Conservation (phyloP, 257 asterid species). For the Fraxinus quadrangulata region DNA sequence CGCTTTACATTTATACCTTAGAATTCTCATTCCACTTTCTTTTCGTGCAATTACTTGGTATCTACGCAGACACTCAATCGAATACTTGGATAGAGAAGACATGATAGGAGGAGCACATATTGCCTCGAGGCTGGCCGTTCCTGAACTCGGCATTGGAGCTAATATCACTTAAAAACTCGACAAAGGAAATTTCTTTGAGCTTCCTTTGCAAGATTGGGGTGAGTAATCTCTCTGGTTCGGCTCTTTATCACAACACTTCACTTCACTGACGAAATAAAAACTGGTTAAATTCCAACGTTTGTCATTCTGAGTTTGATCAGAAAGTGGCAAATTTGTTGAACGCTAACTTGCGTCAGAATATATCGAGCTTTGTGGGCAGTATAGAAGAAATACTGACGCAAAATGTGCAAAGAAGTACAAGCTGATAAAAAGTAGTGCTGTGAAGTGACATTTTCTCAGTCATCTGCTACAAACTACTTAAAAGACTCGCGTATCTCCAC, state of each 20-base stretch:
- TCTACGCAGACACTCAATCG: conserved; percentile 71
- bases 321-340: conserved; percentile 62
- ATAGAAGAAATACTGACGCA: conserved; percentile 59
- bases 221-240: conserved; percentile 34
- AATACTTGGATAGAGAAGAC: conserved; percentile 75
- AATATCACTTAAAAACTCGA: conserved; percentile 64
- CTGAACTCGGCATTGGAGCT: conserved; percentile 55
- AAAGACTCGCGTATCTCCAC: too few relatives aligned
- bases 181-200: conserved; percentile 63
- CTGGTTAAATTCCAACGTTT: neutral
- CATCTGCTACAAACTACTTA: too few relatives aligned
- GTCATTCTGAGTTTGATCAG: conserved; percentile 29
- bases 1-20: neutral
- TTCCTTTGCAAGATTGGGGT: conserved; percentile 78
- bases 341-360: conserved; percentile 36
- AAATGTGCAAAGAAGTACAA: too few relatives aligned
- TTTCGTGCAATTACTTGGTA: conserved; percentile 5
- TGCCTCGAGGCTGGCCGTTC: conserved; percentile 87
- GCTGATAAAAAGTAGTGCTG: too few relatives aligned
- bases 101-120: conserved; percentile 62
- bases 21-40: neutral
- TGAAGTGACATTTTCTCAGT: too few relatives aligned
- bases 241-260: conserved; percentile 1
- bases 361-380: conserved; percentile 52
- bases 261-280: neutral